Evolutionary conservation across 2,329 filamentous ascomycete species (phyloP), one percentile per base, ranked within the genome.

Genomic region (Sphaerostilbella broomeana): DNA sequence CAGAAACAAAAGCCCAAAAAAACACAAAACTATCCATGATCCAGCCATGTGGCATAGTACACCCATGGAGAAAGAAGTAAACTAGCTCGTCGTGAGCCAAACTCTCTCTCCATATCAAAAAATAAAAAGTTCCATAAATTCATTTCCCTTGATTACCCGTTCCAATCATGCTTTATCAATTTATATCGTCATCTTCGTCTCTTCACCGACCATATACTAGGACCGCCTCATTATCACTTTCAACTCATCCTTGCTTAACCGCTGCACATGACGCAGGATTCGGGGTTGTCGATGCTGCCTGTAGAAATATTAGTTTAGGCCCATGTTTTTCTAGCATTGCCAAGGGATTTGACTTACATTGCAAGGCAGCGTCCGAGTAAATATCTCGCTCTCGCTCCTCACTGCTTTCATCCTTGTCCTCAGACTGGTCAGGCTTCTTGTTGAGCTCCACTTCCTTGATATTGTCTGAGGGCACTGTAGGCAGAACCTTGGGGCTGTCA

Each of bases 221-320:
- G 20, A 13, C 16, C 18, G 17, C 20, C 15, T n/a, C 12, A 29
- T 28, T 15, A 17, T 25, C 20, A 26, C 13, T 18, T 30, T 10
- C n/a, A 8, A 22, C 9, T 13, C 6, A 24, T 12, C 16, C 25
- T 12, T 12, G 9, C 35, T 63, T 76, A 97, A 70, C 89, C 90
- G 66, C 86, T 94, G 80, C 92, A 98, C 92, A 98, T 97, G 49
- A 95, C 62, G 62, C 92, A 98, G 33, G 83, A 75, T 62, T 98
- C 92, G 52, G 84, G 87, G 71, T 97, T 95, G 60, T 97, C 89
- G 63, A 98, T 97, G 68, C 89, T 95, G 73, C 80, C 80, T 84
- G 44, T 54, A 29, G 26, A 19, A 12, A 54, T 52, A 58, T 71
- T 56, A 66, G 56, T 45, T 19, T 38, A 35, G 40, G 11, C 18